Percentiles rank a stretch among this genome's conserved stretches.
Conservation (phyloP, 164 flowering plant genomes). For the Protea cynaroides region DNA sequence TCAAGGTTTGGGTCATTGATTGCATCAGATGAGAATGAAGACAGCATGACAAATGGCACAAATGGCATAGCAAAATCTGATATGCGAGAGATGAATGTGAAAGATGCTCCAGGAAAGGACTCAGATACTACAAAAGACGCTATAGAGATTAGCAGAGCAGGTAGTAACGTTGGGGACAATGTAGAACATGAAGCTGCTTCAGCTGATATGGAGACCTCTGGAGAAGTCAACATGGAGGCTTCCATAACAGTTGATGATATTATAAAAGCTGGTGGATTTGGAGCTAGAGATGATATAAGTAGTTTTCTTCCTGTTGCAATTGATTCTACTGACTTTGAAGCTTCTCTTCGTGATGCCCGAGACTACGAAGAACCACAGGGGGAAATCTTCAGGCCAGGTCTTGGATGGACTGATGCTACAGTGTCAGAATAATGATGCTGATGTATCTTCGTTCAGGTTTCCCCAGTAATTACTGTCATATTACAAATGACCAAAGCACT, state of each 20-base stretch:
- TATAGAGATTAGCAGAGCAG: background rate
- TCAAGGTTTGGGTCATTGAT: background rate
- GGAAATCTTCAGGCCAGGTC: slow-evolving; percentile 50
- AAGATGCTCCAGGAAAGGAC: slow-evolving; percentile 7
- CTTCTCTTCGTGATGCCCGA: slow-evolving; percentile 64
- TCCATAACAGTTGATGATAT: slow-evolving; percentile 37
- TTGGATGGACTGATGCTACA: slow-evolving; percentile 14
- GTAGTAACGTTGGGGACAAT: background rate
- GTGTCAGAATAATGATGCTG: slow-evolving; percentile 18
- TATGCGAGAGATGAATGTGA: slow-evolving; percentile 5
- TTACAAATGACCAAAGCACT: background rate
- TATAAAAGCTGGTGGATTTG: slow-evolving; percentile 28
- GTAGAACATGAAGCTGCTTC: background rate
- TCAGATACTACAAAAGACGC: slow-evolving; percentile 1
- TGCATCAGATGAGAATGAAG: slow-evolving; percentile 13
- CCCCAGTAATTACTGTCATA: slow-evolving; percentile 8
- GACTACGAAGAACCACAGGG: slow-evolving; percentile 66
- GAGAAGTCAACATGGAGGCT: slow-evolving; percentile 46
- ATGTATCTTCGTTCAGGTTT: background rate
- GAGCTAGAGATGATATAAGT: slow-evolving; percentile 61
- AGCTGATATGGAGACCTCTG: slow-evolving; percentile 3
- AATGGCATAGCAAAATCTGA: slow-evolving; percentile 5
- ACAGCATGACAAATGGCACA: background rate
- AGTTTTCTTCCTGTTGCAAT: slow-evolving; percentile 87
- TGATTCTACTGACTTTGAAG: slow-evolving; percentile 85